Evolutionary conservation across 2,329 filamentous ascomycete genomes (phyloP), one percentile per base, ranked within the genome.

Genomic region (Nigrospora osmanthi): DNA sequence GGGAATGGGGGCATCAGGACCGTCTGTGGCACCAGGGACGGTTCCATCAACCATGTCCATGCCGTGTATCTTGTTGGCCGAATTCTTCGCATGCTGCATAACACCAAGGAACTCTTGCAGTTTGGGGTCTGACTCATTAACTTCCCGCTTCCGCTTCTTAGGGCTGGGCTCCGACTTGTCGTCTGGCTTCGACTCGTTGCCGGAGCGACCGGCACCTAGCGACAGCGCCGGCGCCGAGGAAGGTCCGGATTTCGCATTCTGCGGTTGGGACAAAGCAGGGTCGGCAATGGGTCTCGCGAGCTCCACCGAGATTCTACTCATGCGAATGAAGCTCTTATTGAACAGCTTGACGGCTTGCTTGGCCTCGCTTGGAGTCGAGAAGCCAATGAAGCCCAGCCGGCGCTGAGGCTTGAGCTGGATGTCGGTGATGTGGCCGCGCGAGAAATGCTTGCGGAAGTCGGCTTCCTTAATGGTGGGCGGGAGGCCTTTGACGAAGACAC

Each of bases 351-450:
- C 86, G 38, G 93, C 91, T 59, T 83, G 80, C 46, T 79, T 73
- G 46, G 93, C 93, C 61, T 88, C 85, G 50, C 91, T 81, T 13
- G 85, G 72, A 42, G 80, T 87, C 68, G 87, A 90, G 74, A 91
- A 97, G 51, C 93, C 93, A 48, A 98, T 81, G 75, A 95, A 98
- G 56, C 90, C 93, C 66, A 98, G 96, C 55, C 90, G 81, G 58
- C 93, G 81, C 59, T 89, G 83, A 6, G 88, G 80, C 60, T 97
- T 87, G 61, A 96, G 79, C 75, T 95, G 95, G 57, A 89, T 80
- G 69, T 98, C 93, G 43, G 91, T 97, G 60, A 96, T 80, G 51
- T 85, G 80, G 50, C 83, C 84, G 56, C 80, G 70, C 35, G 70
- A 76, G 66, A 98, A 98, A 69, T 97, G 90, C 61, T 87, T 89